These are phyloP conservation scores for Exsudoporus frostii DNA, from an alignment of 768 basidiomycete species.

Conservation along the genomic window DNA sequence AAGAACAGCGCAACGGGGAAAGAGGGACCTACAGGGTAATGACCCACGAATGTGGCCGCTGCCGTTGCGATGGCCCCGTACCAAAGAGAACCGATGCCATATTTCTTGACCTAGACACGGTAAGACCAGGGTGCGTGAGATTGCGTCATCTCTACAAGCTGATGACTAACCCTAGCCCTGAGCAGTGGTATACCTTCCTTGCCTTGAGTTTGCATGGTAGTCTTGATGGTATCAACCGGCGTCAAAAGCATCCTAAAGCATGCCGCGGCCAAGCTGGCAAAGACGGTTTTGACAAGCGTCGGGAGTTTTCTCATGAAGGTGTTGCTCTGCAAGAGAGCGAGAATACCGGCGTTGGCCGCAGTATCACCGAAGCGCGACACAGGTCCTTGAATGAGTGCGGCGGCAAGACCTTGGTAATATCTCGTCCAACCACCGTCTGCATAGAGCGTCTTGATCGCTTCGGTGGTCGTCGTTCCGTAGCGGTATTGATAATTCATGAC, in stretches of 20 bases:
- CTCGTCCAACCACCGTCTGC: constrained; percentile 76
- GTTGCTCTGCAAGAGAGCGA: constrained; percentile 80
- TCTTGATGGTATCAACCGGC: constrained; percentile 93
- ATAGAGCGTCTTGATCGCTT: constrained; percentile 66
- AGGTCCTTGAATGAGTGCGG: constrained; percentile 86
- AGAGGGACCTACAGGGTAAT: constrained; percentile 66
- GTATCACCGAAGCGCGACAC: constrained; percentile 91
- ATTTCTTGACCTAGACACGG: constrained; percentile 53
- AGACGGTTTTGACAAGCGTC: constrained; percentile 66
- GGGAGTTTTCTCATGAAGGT: constrained; percentile 65
- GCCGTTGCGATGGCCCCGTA: constrained; percentile 91
- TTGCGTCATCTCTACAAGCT: not conserved
- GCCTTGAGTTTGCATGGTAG: constrained; percentile 92
- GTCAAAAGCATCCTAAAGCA: constrained; percentile 88
- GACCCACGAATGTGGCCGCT: constrained; percentile 89
- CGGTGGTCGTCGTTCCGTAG: constrained; percentile 73
- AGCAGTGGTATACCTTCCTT: constrained; percentile 64
- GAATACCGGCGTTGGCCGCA: constrained; percentile 88
- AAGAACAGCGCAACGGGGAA: not conserved
- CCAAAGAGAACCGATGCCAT: constrained; percentile 80
- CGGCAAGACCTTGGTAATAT: constrained; percentile 83
- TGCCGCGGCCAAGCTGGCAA: constrained; percentile 77
- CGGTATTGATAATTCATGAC: constrained; percentile 97
- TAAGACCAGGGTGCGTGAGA: not conserved
- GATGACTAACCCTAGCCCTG: constrained; percentile 50